Evolutionary conservation across 176 grass and related monocot species (phyloP).

Genomic region (Cenchrus purpureus): DNA sequence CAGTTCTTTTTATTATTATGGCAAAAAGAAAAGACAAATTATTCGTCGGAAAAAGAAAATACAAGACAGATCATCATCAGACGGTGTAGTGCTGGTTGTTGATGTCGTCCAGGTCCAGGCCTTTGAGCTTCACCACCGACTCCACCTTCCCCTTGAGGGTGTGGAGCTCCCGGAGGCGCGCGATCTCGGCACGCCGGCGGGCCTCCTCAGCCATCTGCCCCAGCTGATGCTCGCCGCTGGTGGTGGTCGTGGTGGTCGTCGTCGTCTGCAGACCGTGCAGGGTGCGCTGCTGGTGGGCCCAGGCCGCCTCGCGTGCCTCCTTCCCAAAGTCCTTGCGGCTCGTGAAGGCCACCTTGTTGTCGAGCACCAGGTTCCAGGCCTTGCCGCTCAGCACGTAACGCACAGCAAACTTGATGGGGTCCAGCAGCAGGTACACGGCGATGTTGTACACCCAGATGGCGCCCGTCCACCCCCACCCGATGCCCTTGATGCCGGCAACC

Average conservation of each 20-base stretch:
- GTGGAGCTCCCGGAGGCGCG: constrained; percentile 55
- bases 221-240: constrained; percentile 16
- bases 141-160: constrained; percentile 72
- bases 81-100: constrained; percentile 12
- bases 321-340: constrained; percentile 53
- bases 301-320: constrained; percentile 50
- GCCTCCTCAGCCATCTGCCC: constrained; percentile 62
- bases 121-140: constrained; percentile 49
- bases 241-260: no score
- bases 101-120: constrained; percentile 55
- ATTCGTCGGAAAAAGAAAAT: no score
- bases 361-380: constrained; percentile 62
- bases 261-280: constrained; percentile 50
- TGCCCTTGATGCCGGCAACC: constrained; percentile 57
- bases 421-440: constrained; percentile 54
- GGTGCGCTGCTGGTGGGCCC: constrained; percentile 57
- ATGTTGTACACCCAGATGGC: constrained; percentile 74
- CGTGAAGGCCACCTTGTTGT: constrained; percentile 62
- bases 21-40: no score
- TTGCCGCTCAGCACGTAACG: constrained; percentile 62
- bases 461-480: constrained; percentile 69
- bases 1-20: no score
- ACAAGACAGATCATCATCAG: not conserved
- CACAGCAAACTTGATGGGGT: constrained; percentile 61
- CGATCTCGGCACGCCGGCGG: constrained; percentile 56